phyloP scores from a whole-genome alignment of 208 protist genomes.

The Wallacemonas collosoma region DNA sequence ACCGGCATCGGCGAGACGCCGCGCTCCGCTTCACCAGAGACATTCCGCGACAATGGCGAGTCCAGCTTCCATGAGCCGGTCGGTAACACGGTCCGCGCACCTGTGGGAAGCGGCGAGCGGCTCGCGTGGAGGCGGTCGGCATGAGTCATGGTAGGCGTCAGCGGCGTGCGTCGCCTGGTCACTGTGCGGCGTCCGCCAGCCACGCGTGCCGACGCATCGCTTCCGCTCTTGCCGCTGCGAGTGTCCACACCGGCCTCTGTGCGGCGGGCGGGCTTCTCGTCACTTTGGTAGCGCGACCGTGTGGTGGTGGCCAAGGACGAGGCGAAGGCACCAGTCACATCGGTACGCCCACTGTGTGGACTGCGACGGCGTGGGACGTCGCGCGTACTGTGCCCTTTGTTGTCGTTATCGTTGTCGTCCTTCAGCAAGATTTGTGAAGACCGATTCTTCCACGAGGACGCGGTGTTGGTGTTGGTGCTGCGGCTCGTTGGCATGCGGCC shows the following conservation, averaged over 20 bases:
- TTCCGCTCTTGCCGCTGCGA: slow-evolving; percentile 15
- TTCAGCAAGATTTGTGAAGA: neutral
- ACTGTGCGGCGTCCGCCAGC: slow-evolving; percentile 17
- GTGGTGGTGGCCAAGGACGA: neutral
- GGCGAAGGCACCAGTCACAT: neutral
- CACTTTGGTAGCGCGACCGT: slow-evolving; percentile 1
- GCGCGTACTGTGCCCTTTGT: too few species aligned
- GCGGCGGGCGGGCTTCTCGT: slow-evolving; percentile 14
- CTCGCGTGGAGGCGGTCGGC: slow-evolving; percentile 46
- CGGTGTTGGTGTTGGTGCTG: neutral
- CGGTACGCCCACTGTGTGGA: too few species aligned
- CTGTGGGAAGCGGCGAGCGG: slow-evolving; percentile 13
- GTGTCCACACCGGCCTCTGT: neutral
- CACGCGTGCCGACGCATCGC: slow-evolving; percentile 13
- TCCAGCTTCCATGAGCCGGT: slow-evolving; percentile 34
- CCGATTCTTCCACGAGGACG: neutral
- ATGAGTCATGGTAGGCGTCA: slow-evolving; percentile 71
- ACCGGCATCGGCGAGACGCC: neutral
- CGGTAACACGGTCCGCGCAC: slow-evolving; percentile 12
- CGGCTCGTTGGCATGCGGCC: neutral
- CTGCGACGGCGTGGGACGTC: too few species aligned
- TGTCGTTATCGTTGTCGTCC: slow-evolving; percentile 16
- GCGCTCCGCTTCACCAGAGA: slow-evolving; percentile 14
- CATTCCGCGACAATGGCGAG: slow-evolving; percentile 27
- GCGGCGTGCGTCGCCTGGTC: slow-evolving; percentile 54